These are phyloP conservation scores for Hexamita inflata DNA, from an alignment of 208 protist genomes.

Conservation along the genomic window DNA sequence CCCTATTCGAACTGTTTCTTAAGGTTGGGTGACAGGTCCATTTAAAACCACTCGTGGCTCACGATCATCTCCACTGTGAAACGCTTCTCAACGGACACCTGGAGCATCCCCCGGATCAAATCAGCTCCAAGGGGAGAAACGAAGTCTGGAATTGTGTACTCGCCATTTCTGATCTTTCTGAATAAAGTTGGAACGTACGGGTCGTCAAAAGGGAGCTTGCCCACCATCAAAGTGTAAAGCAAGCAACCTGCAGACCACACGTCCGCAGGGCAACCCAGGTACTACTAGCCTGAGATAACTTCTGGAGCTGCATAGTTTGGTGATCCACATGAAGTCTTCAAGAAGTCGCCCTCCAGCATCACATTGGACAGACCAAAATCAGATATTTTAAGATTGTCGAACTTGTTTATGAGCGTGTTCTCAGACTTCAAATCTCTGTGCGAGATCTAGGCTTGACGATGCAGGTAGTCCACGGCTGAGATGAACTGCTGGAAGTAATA, in stretches of 20 bases:
- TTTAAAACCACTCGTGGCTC: not conserved
- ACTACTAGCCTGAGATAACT: constrained; percentile 27
- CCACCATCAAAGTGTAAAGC: constrained; percentile 26
- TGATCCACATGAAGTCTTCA: constrained; percentile 33
- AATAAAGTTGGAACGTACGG: constrained; percentile 4
- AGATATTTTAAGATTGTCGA: constrained; percentile 28
- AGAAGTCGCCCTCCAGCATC: constrained; percentile 30
- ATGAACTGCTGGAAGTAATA: constrained; percentile 80
- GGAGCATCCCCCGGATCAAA: constrained; percentile 4
- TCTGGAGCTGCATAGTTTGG: constrained; percentile 39
- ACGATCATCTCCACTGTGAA: constrained; percentile 12
- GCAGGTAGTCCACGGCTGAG: constrained; percentile 63
- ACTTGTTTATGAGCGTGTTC: constrained; percentile 26
- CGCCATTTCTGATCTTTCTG: constrained; percentile 15
- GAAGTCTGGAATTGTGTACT: constrained; percentile 8
- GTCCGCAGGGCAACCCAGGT: constrained; percentile 27
- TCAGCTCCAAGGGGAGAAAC: not conserved
- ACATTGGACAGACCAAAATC: constrained; percentile 42
- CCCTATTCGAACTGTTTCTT: not conserved
- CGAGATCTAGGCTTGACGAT: not conserved
- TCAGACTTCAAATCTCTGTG: constrained; percentile 36
- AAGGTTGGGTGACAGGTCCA: not conserved
- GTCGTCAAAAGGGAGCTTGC: constrained; percentile 34
- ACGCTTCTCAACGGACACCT: not conserved
- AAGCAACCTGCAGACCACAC: constrained; percentile 32